Percentiles rank a stretch among this genome's conserved stretches.
Evolutionary conservation across 805 yeast species (phyloP).

Genomic region (Candida ipomoeae): DNA sequence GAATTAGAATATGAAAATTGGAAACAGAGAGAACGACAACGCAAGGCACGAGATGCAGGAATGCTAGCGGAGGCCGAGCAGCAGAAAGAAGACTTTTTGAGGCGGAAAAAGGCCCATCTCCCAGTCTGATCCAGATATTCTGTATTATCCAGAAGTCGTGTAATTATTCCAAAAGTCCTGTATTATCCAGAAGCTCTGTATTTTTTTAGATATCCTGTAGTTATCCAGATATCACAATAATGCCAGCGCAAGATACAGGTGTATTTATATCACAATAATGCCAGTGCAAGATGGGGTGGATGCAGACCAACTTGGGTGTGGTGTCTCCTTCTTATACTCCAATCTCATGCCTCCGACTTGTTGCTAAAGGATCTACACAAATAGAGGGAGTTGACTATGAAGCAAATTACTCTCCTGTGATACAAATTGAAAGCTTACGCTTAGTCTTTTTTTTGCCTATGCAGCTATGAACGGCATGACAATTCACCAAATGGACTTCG

Average conservation of each 20-base stretch:
- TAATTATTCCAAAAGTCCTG: too few relatives aligned
- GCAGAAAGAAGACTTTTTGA: constrained; percentile 29
- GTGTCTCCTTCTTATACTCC: too few relatives aligned
- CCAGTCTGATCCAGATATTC: too few relatives aligned
- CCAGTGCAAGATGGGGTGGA: too few relatives aligned
- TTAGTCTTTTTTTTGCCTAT: not conserved
- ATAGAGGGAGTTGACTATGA: not conserved
- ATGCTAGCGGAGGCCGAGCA: constrained; percentile 25
- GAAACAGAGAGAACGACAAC: constrained; percentile 36
- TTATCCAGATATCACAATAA: too few relatives aligned
- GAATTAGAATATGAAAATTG: constrained; percentile 40
- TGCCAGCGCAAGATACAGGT: too few relatives aligned
- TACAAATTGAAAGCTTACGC: not conserved
- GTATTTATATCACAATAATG: too few relatives aligned
- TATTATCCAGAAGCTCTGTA: too few relatives aligned
- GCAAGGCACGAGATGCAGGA: constrained; percentile 37
- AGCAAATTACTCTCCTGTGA: not conserved
- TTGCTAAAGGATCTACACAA: not conserved
- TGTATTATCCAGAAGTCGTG: too few relatives aligned
- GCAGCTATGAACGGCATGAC: not conserved
- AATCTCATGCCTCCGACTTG: not conserved
- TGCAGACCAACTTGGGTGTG: too few relatives aligned
- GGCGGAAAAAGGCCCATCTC: constrained; percentile 11
- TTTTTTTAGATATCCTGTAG: too few relatives aligned
- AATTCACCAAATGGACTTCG: not conserved